Base-by-base conservation (phyloP, 805 yeast genomes). In the Ogataea methylovora region DNA sequence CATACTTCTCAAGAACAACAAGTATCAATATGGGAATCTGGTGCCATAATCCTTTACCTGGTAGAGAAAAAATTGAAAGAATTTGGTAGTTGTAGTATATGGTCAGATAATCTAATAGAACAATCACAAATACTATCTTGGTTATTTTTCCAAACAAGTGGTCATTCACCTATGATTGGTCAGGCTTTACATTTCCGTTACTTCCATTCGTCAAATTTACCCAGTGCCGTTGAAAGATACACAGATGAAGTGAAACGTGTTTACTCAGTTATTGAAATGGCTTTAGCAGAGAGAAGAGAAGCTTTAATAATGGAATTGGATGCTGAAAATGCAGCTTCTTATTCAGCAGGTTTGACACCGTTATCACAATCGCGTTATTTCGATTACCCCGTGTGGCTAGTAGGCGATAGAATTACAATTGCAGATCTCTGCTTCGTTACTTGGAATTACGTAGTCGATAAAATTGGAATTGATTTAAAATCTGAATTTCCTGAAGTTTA, bases 91-190 rank as follows among this genome's bases (percentile, higher is more conserved):
- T 82, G 90, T 47, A 67, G 84, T 8, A 70, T 86, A 35, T 90
- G 94, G 86, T 77, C 94, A 4, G 79, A 75, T 34, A 81, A 80
- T 51, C 54, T 81, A 34, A 67, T 74, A 11, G 95, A 85, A 43
- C 95, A 86, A 61, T 70, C 88, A 3, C 90, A 82, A 54, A 85
- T 88, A 38, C 71, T 76, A 40, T 75, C 87, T 6, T 88, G 97
- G 96, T 67, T 90, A 25, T 88, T 85, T 52, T 88, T 88, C 67
- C 97, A 88, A 61, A 86, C 96, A 3, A 82, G 94, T 4, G 97
- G 97, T 6, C 97, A 87, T 55, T 95, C 97, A 0, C 96, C 97
- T n/a, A 88, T 88, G 95, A 84, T 88, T 48, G 97, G 97, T 14
- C 97, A 88, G 60, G 96, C 97, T 8, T 69, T 90, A 46, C 97